Percentiles rank a stretch among this genome's conserved stretches.
Evolutionary conservation across 495 filamentous ascomycete genomes (phyloP).

Genomic region (Podospora fimiseda): DNA sequence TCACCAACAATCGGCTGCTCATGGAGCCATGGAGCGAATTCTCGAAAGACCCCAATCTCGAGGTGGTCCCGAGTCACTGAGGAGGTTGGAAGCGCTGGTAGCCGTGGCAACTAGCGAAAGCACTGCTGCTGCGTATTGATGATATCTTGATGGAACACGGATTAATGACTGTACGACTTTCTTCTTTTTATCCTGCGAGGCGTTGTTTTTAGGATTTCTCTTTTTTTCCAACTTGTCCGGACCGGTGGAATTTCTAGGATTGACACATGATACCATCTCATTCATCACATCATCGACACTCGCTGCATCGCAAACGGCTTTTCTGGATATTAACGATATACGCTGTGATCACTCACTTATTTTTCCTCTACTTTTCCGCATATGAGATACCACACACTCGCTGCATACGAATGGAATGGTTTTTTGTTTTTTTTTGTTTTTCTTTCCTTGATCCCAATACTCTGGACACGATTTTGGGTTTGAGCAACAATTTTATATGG

Average conservation of each 20-base stretch:
- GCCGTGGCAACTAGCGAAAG: constrained; percentile 85
- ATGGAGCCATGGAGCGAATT: constrained; percentile 25
- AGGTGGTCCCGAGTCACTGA: constrained; percentile 40
- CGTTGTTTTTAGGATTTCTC: constrained; percentile 3
- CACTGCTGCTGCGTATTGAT: constrained; percentile 46
- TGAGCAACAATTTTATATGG: neutral
- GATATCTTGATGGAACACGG: constrained; percentile 18
- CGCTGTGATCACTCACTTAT: constrained; percentile 12
- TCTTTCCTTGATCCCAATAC: neutral
- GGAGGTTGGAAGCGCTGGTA: constrained; percentile 74
- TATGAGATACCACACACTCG: constrained; percentile 12
- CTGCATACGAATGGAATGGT: constrained; percentile 5
- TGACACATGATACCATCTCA: neutral
- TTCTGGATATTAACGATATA: constrained; percentile 8
- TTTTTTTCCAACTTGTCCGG: neutral
- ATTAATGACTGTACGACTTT: neutral
- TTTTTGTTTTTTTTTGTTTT: neutral
- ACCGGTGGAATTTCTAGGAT: neutral
- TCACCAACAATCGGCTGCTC: constrained; percentile 14
- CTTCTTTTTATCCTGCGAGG: neutral
- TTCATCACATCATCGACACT: constrained; percentile 13
- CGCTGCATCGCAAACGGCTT: constrained; percentile 16
- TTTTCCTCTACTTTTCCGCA: neutral
- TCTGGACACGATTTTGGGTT: neutral
- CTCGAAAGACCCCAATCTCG: constrained; percentile 22